Evolutionary conservation across 768 basidiomycete species (phyloP), one percentile per base, ranked within the genome.

Genomic region (Paxillus ammoniavirescens): DNA sequence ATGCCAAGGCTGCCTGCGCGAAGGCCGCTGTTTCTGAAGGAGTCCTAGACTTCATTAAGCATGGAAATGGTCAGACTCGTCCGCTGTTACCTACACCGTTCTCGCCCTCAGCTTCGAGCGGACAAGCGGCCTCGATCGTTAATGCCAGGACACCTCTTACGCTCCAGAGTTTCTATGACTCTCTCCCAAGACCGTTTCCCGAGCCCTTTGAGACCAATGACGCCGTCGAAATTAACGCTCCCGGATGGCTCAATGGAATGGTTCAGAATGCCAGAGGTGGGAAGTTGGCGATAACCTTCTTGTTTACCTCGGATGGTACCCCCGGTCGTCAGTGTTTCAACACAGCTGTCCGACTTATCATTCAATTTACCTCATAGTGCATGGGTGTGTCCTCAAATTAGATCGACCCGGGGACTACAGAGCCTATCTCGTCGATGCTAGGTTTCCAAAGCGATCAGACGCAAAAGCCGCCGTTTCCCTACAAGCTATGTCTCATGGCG

Each of bases 391-490:
- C 10, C 73, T 89, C 40, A 81, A 83, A 26, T 58, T 90, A 5
- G 75, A 78, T 40, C 77, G 80, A 26, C 79, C 80, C 3, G 72
- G 70, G 5, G 77, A 81, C 52, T 77, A 75, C 36, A 75, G 71
- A 41, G 81, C 84, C 0, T 90, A 76, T 58, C 65, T 90, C 5
- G 83, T 85, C 28, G 86, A 88, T n/a, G 72, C 82, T 0, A 72
- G 74, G 14, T 89, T 89, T 57, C 59, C 73, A 2, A 85, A 81
- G 60, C 81, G 81, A 3, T 68, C 71, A 0, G 87, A 89, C 49
- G 87, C 87, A n/a, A 87, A 85, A 65, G 75, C 77, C 0, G 89
- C 87, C 0, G 88, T 82, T 2, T 82, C 79, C 54, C 66, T 90
- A 21, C 72, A 82, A 14, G 88, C 86, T 0, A 79, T 89, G 65